Evolutionary conservation across 2,329 filamentous ascomycete genomes (phyloP), one percentile per base, ranked within the genome.

Genomic region (Balansia obtecta): DNA sequence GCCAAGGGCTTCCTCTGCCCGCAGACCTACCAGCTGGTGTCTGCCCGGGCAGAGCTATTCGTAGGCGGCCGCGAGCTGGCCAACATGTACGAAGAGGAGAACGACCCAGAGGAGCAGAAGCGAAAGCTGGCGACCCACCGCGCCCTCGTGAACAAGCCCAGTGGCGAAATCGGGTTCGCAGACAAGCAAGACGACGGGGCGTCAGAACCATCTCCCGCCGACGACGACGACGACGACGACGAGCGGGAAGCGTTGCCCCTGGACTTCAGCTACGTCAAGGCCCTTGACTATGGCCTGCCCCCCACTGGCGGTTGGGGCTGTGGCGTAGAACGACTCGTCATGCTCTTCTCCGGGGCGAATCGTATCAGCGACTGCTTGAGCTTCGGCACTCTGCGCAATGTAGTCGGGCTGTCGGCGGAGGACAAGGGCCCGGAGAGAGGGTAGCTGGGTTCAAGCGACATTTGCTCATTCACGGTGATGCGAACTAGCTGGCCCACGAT

Each of bases 1-100:
- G 82, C 90, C 22, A 97, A 97, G 71, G 89, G 86, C 48, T 95
- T 88, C 68, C 60, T 74, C 18, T 88, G 89, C 63, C 77, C 80
- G 0, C 66, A 62, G 9, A 84, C 83, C 0, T 73, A 75, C 13
- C 90, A 96, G 63, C 67, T 77, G 9, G 81, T 95, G 1, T 85
- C 88, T 1, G 86, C 88, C 1, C 83, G 90, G 6, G 87, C 86
- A 0, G 90, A 96, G 67, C 77, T 95, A 20, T 95, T 95, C 68
- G 79, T 94, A 54, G 71, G 80, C 46, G 82, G 85, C 40, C 80
- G 81, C 50, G 93, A 98, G 63, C 76, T 95, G 33, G 88, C 91
- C 53, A 98, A 98, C 67, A 94, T 91, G 72, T 98, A 98, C 66
- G 93, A 98, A 65, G 93, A 98, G 68, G 93, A 98, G 65, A 98